Percentiles rank a stretch among this genome's conserved stretches.
Conservation (phyloP, 164 flowering plant genomes). For the Annona squamosa region DNA sequence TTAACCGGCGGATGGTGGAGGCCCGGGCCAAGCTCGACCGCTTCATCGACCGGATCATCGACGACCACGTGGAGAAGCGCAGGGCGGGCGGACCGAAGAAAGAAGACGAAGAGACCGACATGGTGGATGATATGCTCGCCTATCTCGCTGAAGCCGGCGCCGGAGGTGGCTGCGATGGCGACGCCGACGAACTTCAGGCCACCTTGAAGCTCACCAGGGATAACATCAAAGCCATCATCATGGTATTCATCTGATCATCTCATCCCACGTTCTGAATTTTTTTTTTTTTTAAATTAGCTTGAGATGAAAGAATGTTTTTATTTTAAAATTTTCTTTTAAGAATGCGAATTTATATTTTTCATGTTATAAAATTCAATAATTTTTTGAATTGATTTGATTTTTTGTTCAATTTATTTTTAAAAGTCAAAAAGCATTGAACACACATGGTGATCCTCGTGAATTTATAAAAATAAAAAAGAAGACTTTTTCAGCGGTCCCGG, state of each 20-base stretch:
- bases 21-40: slow-evolving; percentile 52
- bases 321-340: no score
- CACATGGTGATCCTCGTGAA: no score
- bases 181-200: slow-evolving; percentile 37
- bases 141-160: slow-evolving; percentile 33
- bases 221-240: slow-evolving; percentile 82
- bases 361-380: background rate
- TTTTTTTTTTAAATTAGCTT: background rate
- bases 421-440: no score
- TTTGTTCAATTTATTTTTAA: no score
- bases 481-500: no score
- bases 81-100: slow-evolving; percentile 1
- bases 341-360: background rate
- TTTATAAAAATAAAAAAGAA: no score
- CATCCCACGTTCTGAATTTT: background rate
- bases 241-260: slow-evolving; percentile 35
- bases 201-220: slow-evolving; percentile 46
- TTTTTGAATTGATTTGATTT: no score
- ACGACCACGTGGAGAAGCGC: slow-evolving; percentile 44
- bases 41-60: slow-evolving; percentile 62
- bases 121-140: slow-evolving; percentile 72
- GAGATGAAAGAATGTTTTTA: background rate
- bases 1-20: slow-evolving; percentile 30
- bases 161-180: slow-evolving; percentile 18
- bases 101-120: slow-evolving; percentile 32